phyloP scores from a whole-genome alignment of 108 stramenopile genomes.

The Seminavis robusta region DNA sequence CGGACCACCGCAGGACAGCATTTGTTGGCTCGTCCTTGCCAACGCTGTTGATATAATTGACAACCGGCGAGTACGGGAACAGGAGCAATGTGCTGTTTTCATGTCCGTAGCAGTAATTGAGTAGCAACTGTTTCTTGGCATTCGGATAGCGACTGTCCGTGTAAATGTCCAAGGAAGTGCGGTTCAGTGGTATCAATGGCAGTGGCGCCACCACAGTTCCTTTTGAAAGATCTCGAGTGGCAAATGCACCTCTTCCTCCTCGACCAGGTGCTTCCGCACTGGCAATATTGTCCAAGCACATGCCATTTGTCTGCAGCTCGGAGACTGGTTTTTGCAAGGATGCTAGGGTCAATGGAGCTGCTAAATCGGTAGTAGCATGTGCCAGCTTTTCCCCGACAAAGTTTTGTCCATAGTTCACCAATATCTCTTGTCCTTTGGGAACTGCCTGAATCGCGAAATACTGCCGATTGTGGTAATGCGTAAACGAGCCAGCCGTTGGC shows the following conservation, averaged over 20 bases:
- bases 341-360: no score
- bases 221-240: conserved; percentile 41
- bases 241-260: conserved; percentile 68
- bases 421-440: conserved; percentile 47
- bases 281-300: conserved; percentile 70
- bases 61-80: conserved; percentile 52
- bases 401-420: conserved; percentile 42
- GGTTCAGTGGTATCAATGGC: conserved; percentile 45
- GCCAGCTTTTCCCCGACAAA: conserved; percentile 43
- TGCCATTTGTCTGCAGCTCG: conserved; percentile 49
- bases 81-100: conserved; percentile 51
- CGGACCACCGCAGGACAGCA: conserved; percentile 63
- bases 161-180: conserved; percentile 17
- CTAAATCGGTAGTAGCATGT: no score
- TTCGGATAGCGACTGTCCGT: conserved; percentile 4
- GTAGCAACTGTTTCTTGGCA: conserved; percentile 48
- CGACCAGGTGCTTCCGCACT: conserved; percentile 19
- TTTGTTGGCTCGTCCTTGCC: conserved; percentile 55
- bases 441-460: conserved; percentile 17
- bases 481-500: conserved; percentile 37
- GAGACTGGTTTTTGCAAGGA: neutral
- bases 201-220: conserved; percentile 64
- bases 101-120: conserved; percentile 66
- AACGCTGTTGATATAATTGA: conserved; percentile 65
- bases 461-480: conserved; percentile 16